Evolutionary conservation across 2,329 filamentous ascomycete species (phyloP).

Genomic region (Teratosphaeria gauchensis): DNA sequence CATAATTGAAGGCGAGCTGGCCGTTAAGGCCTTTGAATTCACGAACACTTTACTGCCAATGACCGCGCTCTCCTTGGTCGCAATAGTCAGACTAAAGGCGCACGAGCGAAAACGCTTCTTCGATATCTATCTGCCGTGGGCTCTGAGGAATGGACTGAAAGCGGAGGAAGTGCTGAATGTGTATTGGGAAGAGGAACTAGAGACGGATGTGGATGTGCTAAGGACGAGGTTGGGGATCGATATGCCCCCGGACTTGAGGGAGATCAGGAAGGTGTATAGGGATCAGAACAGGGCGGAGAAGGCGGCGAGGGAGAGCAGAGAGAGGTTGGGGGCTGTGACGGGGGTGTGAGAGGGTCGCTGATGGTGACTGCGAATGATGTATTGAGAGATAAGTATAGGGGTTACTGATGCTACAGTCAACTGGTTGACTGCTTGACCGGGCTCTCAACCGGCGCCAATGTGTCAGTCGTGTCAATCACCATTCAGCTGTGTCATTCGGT

Average conservation of each 20-base stretch:
- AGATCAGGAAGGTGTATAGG: slow-evolving; percentile 60
- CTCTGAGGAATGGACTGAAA: slow-evolving; percentile 67
- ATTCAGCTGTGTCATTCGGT: not conserved
- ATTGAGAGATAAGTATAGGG: no score
- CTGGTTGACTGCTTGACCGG: no score
- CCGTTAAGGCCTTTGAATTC: slow-evolving; percentile 97
- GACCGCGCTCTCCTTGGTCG: slow-evolving; percentile 79
- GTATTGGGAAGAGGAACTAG: slow-evolving; percentile 93
- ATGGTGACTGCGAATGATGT: no score
- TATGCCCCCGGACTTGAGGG: slow-evolving; percentile 74
- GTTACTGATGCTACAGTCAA: no score
- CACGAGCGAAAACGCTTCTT: slow-evolving; percentile 59
- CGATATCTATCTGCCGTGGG: slow-evolving; percentile 78
- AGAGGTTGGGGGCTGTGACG: slow-evolving; percentile 3
- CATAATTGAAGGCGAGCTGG: slow-evolving; percentile 90
- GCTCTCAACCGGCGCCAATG: no score
- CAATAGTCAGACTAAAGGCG: slow-evolving; percentile 54
- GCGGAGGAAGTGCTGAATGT: slow-evolving; percentile 83
- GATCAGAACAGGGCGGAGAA: slow-evolving; percentile 59
- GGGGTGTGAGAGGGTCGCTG: slow-evolving; percentile 1
- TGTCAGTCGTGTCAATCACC: not conserved
- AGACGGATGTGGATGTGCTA: slow-evolving; percentile 70
- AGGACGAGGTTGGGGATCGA: slow-evolving; percentile 71
- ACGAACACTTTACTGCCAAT: slow-evolving; percentile 89
- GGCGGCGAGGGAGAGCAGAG: slow-evolving; percentile 28